Evolutionary conservation across 176 grass and related monocot genomes (phyloP), one percentile per base, ranked within the genome.

Genomic region (Musa beccarii): DNA sequence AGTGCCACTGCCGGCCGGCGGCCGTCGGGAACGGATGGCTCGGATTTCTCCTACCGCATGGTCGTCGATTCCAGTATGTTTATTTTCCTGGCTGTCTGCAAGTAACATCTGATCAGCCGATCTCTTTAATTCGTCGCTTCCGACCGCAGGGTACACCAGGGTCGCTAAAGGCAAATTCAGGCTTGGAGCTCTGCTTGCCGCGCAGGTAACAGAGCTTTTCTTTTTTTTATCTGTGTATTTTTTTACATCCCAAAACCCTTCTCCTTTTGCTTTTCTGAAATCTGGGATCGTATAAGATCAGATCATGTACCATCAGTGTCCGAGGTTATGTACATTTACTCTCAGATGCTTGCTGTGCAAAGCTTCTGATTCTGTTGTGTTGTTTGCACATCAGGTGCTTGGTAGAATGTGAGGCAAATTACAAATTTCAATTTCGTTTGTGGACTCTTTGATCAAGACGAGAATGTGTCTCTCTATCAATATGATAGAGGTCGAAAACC

Each of bases 21-120:
- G 43, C 95, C 90, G 1, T 88, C 84, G 10, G 88, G 95, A 68
- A 99, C 88, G 10, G 90, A 99, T 21, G 95, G 90, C 68, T 99
- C 84, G 12, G 88, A 99, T 84, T 94, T 86, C 76, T 94, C 95
- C 21, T 99, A 89, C 85, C 88, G 90, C 66, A 99, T 94, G 95
- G 84, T 99, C 73, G 90, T 99, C n/a, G 90, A 94, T 59, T 94
- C 95, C 59, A 84, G 90, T 99, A 87, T 80, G 84, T 74, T 28
- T 56, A 9, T 25, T 14, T 26, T 57, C 3, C 3, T 52, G 8
- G 8, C 15, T 8, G 2, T 17, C 19, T 16, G 11, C 22, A 74
- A 56, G 55, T 5, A 1, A 21, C 6, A 54, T 8, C 11, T 16
- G 9, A 55, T 72, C 43, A 0, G 10, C 13, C 2, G 3, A 74